These are phyloP conservation scores for Tulasnella sp. DNA, from an alignment of 768 basidiomycete species.

Conservation along the genomic window DNA sequence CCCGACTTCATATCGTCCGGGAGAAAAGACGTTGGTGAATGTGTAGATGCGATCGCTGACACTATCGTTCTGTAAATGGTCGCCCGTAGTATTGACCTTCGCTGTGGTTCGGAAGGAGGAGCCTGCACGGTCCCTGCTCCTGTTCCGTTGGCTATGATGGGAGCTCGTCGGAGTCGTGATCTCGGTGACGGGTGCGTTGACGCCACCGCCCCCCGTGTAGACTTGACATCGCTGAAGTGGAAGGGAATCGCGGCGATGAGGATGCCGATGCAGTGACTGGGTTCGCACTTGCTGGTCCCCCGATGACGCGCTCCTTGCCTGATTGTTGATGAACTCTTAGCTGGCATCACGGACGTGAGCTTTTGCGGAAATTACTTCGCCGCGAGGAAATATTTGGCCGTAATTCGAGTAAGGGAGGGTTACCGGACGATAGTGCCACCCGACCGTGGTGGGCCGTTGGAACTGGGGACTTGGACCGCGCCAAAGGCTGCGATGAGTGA, in stretches of 20 bases:
- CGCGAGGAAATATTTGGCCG: background rate
- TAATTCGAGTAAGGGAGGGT: background rate
- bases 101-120: background rate
- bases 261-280: background rate
- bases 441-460: background rate
- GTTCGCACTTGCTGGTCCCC: background rate
- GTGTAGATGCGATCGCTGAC: constrained; percentile 4
- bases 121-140: background rate
- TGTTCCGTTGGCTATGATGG: background rate
- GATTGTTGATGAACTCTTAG: background rate
- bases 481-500: background rate
- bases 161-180: background rate
- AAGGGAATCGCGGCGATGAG: background rate
- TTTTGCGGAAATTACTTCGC: background rate
- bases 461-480: constrained; percentile 1
- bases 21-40: background rate
- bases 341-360: background rate
- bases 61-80: constrained; percentile 3
- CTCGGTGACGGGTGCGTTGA: background rate
- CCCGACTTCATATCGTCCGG: background rate
- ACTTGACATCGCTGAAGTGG: background rate
- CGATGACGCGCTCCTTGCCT: background rate
- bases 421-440: background rate
- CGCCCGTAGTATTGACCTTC: background rate
- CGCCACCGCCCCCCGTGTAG: background rate